A percentile compares a stretch with the other conserved stretches of the same genome.
phyloP scores from a whole-genome alignment of 805 yeast genomes.

The Candida taoyuanica region DNA sequence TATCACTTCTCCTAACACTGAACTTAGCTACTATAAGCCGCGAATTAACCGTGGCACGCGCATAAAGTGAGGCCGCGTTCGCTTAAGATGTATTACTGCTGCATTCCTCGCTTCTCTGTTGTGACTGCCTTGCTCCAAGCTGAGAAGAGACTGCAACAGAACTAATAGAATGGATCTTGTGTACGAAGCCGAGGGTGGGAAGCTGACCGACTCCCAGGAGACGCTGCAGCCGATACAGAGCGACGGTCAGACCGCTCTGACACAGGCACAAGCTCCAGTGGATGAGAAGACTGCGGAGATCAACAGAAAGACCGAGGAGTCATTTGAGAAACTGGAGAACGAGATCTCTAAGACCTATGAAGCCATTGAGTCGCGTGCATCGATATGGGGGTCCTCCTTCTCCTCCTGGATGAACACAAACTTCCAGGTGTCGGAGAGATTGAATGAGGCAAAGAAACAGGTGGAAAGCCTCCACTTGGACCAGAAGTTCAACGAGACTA shows the following conservation, averaged over 20 bases:
- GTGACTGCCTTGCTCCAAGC: neutral
- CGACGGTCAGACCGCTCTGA: neutral
- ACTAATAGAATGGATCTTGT: slow-evolving; percentile 25
- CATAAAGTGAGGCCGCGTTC: too few species aligned
- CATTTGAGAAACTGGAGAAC: slow-evolving; percentile 46
- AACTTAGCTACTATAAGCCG: too few species aligned
- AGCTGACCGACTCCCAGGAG: slow-evolving; percentile 20
- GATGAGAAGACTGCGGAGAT: slow-evolving; percentile 17
- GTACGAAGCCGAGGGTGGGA: slow-evolving; percentile 15
- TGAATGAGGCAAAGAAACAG: slow-evolving; percentile 24
- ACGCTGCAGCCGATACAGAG: slow-evolving; percentile 9
- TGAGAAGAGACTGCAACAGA: too few species aligned
- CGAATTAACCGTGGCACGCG: too few species aligned
- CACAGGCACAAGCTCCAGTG: slow-evolving; percentile 4
- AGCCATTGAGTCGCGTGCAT: slow-evolving; percentile 38
- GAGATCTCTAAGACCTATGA: slow-evolving; percentile 49
- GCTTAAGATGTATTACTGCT: too few species aligned
- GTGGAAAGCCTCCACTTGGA: slow-evolving; percentile 22
- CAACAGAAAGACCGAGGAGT: slow-evolving; percentile 48
- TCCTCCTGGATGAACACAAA: slow-evolving; percentile 32
- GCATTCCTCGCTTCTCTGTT: neutral
- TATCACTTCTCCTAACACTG: too few species aligned
- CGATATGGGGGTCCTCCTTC: slow-evolving; percentile 30
- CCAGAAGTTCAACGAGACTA: slow-evolving; percentile 14
- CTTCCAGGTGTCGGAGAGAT: slow-evolving; percentile 32